Evolutionary conservation across 495 filamentous ascomycete species (phyloP).

Genomic region (Tetracladium setigerum): DNA sequence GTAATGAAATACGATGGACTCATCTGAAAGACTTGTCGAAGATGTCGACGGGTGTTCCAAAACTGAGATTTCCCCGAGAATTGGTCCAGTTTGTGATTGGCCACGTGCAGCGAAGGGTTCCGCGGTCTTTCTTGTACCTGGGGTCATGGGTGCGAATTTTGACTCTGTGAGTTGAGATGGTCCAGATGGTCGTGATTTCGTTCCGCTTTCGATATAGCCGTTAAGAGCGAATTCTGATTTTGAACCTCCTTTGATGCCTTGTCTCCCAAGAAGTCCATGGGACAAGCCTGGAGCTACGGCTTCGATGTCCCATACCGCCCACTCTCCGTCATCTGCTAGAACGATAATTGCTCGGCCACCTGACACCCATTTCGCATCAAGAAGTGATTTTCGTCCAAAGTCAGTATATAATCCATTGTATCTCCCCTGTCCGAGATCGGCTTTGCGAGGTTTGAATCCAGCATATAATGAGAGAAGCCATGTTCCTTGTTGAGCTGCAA

Average conservation of each 20-base stretch:
- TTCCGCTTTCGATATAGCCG: constrained; percentile 51
- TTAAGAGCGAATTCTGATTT: constrained; percentile 60
- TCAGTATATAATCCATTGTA: constrained; percentile 25
- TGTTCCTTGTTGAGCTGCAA: constrained; percentile 25
- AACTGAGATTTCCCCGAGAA: constrained; percentile 61
- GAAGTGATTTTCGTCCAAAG: constrained; percentile 58
- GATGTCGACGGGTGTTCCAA: constrained; percentile 32
- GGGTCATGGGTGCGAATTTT: constrained; percentile 77
- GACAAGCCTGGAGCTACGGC: constrained; percentile 50
- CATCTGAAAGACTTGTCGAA: constrained; percentile 45
- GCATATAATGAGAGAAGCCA: constrained; percentile 68
- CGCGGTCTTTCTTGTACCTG: constrained; percentile 56
- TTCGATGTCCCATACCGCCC: constrained; percentile 89
- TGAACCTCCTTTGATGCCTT: constrained; percentile 57
- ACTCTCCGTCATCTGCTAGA: constrained; percentile 77
- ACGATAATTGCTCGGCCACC: constrained; percentile 69
- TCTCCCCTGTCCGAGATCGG: constrained; percentile 21
- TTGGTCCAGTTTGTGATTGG: constrained; percentile 25
- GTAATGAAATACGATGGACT: constrained; percentile 61
- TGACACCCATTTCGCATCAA: constrained; percentile 80
- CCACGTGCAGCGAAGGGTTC: constrained; percentile 23
- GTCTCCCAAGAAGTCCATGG: constrained; percentile 48
- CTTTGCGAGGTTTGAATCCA: constrained; percentile 43
- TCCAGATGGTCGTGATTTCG: constrained; percentile 14
- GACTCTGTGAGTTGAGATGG: constrained; percentile 36